Conservation (phyloP, 2,329 filamentous ascomycete species). For the Phialophora macrospora region DNA sequence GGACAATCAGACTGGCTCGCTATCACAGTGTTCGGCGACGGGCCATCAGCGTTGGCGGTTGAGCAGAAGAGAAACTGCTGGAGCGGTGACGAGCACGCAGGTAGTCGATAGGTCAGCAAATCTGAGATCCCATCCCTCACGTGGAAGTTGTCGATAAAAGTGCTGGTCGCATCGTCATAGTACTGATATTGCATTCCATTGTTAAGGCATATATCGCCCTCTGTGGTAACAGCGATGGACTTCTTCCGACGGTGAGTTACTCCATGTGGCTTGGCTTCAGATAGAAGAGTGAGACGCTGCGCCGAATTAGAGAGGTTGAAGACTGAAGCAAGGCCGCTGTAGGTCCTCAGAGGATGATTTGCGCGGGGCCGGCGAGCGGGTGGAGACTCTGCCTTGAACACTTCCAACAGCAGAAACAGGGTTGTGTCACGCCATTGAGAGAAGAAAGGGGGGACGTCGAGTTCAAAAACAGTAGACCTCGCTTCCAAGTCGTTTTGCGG, state of each 20-base stretch:
- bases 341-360: not conserved
- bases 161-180: slow-evolving; percentile 34
- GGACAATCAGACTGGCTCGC: slow-evolving; percentile 58
- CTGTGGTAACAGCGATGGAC: not conserved
- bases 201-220: too few species aligned
- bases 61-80: slow-evolving; percentile 50
- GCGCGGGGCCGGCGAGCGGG: slow-evolving; percentile 19
- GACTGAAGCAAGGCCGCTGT: slow-evolving; percentile 9
- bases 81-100: slow-evolving; percentile 41
- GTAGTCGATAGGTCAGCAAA: slow-evolving; percentile 16
- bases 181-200: slow-evolving; percentile 43
- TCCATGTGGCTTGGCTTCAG: slow-evolving; percentile 19
- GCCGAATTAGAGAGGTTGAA: not conserved
- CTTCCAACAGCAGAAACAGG: slow-evolving; percentile 47
- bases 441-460: slow-evolving; percentile 51
- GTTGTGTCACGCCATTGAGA: slow-evolving; percentile 57
- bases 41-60: not conserved
- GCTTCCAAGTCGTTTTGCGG: slow-evolving; percentile 43
- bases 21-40: slow-evolving; percentile 57
- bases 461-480: slow-evolving; percentile 60
- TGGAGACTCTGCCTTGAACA: slow-evolving; percentile 42
- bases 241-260: slow-evolving; percentile 33
- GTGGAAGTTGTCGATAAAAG: slow-evolving; percentile 5
- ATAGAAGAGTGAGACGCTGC: slow-evolving; percentile 11
- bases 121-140: not conserved